phyloP scores from a whole-genome alignment of 768 basidiomycete species.

The Lactifluus hygrophoroides region DNA sequence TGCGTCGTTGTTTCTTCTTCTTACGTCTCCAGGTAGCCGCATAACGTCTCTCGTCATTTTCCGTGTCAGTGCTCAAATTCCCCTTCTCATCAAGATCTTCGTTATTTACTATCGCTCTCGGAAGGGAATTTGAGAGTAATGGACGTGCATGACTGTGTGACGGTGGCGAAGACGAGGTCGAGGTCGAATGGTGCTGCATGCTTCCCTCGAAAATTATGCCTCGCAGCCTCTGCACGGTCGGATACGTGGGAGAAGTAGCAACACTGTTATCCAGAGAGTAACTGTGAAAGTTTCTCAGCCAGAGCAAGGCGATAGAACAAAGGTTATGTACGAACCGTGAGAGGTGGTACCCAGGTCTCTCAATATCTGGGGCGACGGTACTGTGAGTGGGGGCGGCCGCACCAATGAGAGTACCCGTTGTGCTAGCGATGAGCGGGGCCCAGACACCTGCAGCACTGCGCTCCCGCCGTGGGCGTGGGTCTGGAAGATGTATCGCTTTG shows the following conservation, averaged over 20 bases:
- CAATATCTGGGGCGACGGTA: slow-evolving; percentile 48
- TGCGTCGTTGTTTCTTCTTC: slow-evolving; percentile 36
- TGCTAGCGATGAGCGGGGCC: slow-evolving; percentile 63
- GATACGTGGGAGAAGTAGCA: slow-evolving; percentile 2
- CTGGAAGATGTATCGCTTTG: slow-evolving; percentile 8
- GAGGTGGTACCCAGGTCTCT: slow-evolving; percentile 56
- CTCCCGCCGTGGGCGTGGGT: slow-evolving; percentile 29
- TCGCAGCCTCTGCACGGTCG: slow-evolving; percentile 4
- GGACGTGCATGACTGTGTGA: neutral
- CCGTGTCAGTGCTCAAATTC: slow-evolving; percentile 18
- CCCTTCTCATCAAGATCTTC: slow-evolving; percentile 27
- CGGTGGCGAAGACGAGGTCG: neutral
- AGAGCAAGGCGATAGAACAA: neutral
- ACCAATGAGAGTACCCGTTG: slow-evolving; percentile 50
- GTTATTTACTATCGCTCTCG: slow-evolving; percentile 24
- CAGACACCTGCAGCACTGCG: slow-evolving; percentile 53
- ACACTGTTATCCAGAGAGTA: slow-evolving; percentile 25
- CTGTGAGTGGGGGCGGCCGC: slow-evolving; percentile 45
- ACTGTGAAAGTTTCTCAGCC: slow-evolving; percentile 8
- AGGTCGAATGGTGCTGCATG: neutral
- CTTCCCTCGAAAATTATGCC: slow-evolving; percentile 18
- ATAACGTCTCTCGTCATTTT: slow-evolving; percentile 17
- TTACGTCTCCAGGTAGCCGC: slow-evolving; percentile 32
- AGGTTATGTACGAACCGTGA: slow-evolving; percentile 38
- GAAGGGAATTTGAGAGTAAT: too few relatives aligned